These are phyloP conservation scores for Tricholoma matsutake DNA, from an alignment of 768 basidiomycete genomes.

Conservation along the genomic window DNA sequence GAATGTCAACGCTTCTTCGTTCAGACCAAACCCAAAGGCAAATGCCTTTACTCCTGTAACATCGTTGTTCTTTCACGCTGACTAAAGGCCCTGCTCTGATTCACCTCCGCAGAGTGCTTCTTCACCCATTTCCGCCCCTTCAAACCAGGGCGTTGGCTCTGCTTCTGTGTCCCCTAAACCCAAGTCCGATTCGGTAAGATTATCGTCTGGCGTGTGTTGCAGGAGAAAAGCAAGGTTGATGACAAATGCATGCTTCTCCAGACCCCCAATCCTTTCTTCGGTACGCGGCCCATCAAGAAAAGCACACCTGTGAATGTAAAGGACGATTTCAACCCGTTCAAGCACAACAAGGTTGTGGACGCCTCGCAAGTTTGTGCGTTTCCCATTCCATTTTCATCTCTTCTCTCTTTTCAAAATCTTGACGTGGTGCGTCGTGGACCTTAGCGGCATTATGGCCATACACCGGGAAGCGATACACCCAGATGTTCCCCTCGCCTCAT, in stretches of 20 bases:
- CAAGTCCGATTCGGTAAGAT: conserved; percentile 52
- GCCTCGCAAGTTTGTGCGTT: conserved; percentile 71
- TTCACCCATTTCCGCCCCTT: conserved; percentile 41
- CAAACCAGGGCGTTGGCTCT: conserved; percentile 32
- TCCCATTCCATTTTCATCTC: background rate
- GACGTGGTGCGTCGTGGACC: background rate
- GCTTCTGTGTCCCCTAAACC: conserved; percentile 60
- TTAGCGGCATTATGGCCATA: conserved; percentile 83
- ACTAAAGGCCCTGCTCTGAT: conserved; percentile 18
- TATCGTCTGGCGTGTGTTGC: background rate
- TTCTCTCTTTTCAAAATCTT: background rate
- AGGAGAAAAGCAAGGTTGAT: background rate
- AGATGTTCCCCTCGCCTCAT: conserved; percentile 66
- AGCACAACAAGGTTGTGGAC: conserved; percentile 76
- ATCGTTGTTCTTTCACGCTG: conserved; percentile 21
- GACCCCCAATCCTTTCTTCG: conserved; percentile 87
- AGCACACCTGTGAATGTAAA: conserved; percentile 76
- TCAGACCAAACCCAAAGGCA: conserved; percentile 85
- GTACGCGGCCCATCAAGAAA: conserved; percentile 74
- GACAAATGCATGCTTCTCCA: conserved; percentile 25
- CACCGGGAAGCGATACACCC: conserved; percentile 80
- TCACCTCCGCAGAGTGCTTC: conserved; percentile 38
- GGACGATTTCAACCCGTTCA: conserved; percentile 98
- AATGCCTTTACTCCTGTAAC: conserved; percentile 69
- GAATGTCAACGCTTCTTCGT: conserved; percentile 88